Base-by-base conservation (phyloP, 306 rosid species). In the Hylodesmum podocarpum region DNA sequence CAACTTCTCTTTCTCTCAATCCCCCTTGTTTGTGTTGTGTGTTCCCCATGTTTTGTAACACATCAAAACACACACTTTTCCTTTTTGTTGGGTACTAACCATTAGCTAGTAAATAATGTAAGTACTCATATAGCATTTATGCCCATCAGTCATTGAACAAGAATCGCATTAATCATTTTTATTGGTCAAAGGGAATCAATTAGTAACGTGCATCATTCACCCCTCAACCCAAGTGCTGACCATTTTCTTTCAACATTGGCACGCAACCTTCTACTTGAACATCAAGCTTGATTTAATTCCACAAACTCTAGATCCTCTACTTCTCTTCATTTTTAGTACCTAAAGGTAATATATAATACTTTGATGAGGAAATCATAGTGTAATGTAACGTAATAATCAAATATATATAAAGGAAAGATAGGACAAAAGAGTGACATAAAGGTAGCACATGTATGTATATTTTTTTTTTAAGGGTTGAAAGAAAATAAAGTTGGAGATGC, bases 371-470 rank as follows among this genome's bases (percentile, higher is more conserved):
- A 29, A 55, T n/a, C n/a, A n/a, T n/a, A n/a, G n/a, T n/a, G n/a
- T n/a, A n/a, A n/a, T n/a, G n/a, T n/a, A n/a, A n/a, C n/a, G n/a
- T n/a, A n/a, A n/a, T n/a, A 57, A 76, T 70, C 55, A 77, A 78
- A 54, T 64, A 64, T 29, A 68, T 70, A 55, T 27, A 72, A 74
- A 70, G 78, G 33, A 6, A 8, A 63, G 87, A 70, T 29, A 70
- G 70, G 87, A 80, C 81, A 84, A 70, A 80, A 74, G 75, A 72
- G 54, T 59, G 75, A 75, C 78, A 70, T 79, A 79, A 79, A 75
- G 84, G 65, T 61, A 1, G 70, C 55, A 71, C 78, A 73, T 29
- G 40, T 49, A 53, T 49, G 51, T 34, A 39, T 77, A 5, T 29
- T 19, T 65, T 40, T 21, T 40, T 8, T 44, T 69, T 22, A 10